Percentiles rank a stretch among this genome's conserved stretches.
Evolutionary conservation across 768 basidiomycete genomes (phyloP).

Genomic region (Boletus vinaceobasis): DNA sequence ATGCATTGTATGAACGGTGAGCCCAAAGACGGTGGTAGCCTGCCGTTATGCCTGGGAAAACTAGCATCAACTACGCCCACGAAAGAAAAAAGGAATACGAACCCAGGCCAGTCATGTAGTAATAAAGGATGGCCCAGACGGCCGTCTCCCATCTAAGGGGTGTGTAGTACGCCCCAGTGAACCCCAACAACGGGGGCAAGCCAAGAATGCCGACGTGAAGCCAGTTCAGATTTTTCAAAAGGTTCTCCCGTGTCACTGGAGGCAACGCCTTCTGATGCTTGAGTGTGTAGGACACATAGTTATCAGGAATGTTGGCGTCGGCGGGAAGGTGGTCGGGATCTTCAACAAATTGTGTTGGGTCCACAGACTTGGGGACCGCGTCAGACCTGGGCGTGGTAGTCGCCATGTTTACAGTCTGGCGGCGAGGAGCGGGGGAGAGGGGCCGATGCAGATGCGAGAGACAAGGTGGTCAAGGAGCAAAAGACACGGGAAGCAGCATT

Average conservation of each 20-base stretch:
- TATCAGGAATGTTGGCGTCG: slow-evolving; percentile 70
- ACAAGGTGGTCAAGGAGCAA: slow-evolving; percentile 24
- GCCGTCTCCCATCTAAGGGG: slow-evolving; percentile 71
- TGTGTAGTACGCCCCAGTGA: slow-evolving; percentile 68
- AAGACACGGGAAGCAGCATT: slow-evolving; percentile 12
- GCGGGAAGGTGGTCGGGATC: slow-evolving; percentile 35
- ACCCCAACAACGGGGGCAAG: slow-evolving; percentile 67
- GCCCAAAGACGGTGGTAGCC: slow-evolving; percentile 99
- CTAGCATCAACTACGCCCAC: slow-evolving; percentile 30
- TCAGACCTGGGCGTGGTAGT: slow-evolving; percentile 4
- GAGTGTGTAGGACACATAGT: slow-evolving; percentile 77
- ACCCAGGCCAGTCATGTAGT: slow-evolving; percentile 83
- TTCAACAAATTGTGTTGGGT: slow-evolving; percentile 16
- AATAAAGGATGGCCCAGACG: slow-evolving; percentile 63
- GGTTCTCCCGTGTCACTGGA: slow-evolving; percentile 60
- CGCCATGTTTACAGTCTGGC: slow-evolving; percentile 17
- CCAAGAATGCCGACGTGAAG: slow-evolving; percentile 71
- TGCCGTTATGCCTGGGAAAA: slow-evolving; percentile 67
- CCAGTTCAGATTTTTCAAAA: slow-evolving; percentile 67
- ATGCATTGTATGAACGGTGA: slow-evolving; percentile 93
- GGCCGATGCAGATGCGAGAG: slow-evolving; percentile 24
- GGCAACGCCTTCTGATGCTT: slow-evolving; percentile 65
- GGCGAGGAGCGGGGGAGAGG: slow-evolving; percentile 18
- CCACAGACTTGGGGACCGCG: background rate
- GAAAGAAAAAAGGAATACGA: slow-evolving; percentile 39